Conservation (phyloP, 2,329 filamentous ascomycete species). For the Fusarium compactum region DNA sequence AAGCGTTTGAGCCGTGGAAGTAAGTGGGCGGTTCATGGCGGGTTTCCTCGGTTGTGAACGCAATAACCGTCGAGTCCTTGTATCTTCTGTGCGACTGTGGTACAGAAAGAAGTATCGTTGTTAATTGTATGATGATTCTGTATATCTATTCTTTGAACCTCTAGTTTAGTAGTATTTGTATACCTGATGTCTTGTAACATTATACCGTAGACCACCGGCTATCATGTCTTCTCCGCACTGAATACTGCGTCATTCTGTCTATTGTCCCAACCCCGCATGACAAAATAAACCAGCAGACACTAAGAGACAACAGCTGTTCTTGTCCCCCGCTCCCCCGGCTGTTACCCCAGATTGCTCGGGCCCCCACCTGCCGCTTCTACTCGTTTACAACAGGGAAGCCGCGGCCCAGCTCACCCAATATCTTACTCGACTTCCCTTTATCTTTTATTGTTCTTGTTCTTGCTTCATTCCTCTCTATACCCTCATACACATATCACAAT, state of each 20-base stretch:
- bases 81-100: neutral
- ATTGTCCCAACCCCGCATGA: conserved; percentile 32
- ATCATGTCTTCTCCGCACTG: conserved; percentile 26
- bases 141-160: no score
- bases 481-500: conserved; percentile 57
- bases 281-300: conserved; percentile 30
- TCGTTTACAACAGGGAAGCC: conserved; percentile 44
- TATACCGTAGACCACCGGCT: neutral
- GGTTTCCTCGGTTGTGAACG: conserved; percentile 52
- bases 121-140: neutral
- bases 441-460: conserved; percentile 3
- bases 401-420: conserved; percentile 36
- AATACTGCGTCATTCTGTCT: conserved; percentile 12
- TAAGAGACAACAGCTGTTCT: conserved; percentile 6
- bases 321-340: conserved; percentile 42
- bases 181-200: no score
- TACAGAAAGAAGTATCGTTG: no score
- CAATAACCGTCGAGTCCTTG: conserved; percentile 14
- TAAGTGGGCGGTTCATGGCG: conserved; percentile 43
- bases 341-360: conserved; percentile 44
- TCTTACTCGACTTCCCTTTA: conserved; percentile 10
- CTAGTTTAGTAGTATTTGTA: neutral
- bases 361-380: conserved; percentile 39
- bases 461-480: conserved; percentile 6
- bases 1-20: conserved; percentile 29